phyloP scores from a whole-genome alignment of 1,139 yeast species.

The Pichia sp. region DNA sequence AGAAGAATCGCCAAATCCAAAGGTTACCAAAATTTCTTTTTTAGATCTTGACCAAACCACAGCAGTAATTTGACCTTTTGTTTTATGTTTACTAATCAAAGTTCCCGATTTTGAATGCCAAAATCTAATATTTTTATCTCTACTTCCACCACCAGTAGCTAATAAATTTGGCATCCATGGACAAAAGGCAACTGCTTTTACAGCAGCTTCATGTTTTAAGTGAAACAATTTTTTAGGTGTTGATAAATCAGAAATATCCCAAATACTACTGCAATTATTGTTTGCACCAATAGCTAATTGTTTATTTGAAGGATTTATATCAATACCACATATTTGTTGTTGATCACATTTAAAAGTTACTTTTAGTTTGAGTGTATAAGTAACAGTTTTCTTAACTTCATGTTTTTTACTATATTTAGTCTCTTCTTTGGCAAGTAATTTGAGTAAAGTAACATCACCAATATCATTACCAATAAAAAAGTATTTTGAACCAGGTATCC shows the following conservation, averaged over 20 bases:
- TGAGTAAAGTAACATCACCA: constrained; percentile 51
- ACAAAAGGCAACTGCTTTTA: constrained; percentile 74
- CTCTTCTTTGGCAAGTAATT: constrained; percentile 5
- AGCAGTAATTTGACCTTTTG: constrained; percentile 74
- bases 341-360: constrained; percentile 44
- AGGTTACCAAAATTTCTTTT: constrained; percentile 68
- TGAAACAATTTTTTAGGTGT: constrained; percentile 41
- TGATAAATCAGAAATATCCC: constrained; percentile 45
- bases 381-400: background rate
- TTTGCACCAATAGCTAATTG: constrained; percentile 69
- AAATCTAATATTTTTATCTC: constrained; percentile 63
- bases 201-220: constrained; percentile 69
- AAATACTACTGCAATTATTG: constrained; percentile 62
- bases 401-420: constrained; percentile 2
- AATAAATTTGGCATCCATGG: constrained; percentile 69
- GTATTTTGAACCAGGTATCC: constrained; percentile 45
- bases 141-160: constrained; percentile 82
- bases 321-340: constrained; percentile 70
- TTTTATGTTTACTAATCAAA: constrained; percentile 45
- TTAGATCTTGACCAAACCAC: constrained; percentile 64
- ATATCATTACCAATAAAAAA: constrained; percentile 64
- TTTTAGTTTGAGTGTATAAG: constrained; percentile 20
- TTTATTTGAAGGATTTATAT: constrained; percentile 41
- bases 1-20: constrained; percentile 60
- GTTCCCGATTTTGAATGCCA: constrained; percentile 85